phyloP scores from a whole-genome alignment of 1,139 yeast genomes.

The Zygotorulaspora mrakii region DNA sequence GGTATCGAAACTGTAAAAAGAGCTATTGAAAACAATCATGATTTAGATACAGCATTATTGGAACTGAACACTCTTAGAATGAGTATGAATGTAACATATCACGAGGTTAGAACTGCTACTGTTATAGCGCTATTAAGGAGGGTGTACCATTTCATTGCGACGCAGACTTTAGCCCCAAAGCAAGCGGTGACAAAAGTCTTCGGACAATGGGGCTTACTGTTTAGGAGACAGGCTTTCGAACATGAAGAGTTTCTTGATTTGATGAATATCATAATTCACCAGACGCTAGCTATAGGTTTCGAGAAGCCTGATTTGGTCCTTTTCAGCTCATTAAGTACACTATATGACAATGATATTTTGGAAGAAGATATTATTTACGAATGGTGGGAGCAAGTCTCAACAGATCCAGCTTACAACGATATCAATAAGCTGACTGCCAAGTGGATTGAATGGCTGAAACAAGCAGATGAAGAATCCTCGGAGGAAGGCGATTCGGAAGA shows the following conservation, averaged over 20 bases:
- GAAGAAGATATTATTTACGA: constrained; percentile 73
- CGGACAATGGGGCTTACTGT: constrained; percentile 73
- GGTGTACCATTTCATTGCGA: constrained; percentile 65
- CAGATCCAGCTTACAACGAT: constrained; percentile 44
- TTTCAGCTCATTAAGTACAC: constrained; percentile 59
- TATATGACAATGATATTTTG: constrained; percentile 76
- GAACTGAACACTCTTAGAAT: constrained; percentile 92
- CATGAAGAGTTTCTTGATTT: constrained; percentile 73
- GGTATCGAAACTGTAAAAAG: constrained; percentile 92
- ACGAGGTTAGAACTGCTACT: constrained; percentile 85
- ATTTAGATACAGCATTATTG: constrained; percentile 83
- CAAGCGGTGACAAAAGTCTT: constrained; percentile 75
- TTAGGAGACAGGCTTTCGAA: constrained; percentile 78
- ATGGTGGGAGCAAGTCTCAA: constrained; percentile 69
- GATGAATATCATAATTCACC: constrained; percentile 46
- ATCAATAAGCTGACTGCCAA: constrained; percentile 59
- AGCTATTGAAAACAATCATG: constrained; percentile 88
- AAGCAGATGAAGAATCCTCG: constrained; percentile 76
- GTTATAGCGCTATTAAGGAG: constrained; percentile 65
- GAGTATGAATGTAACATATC: constrained; percentile 95
- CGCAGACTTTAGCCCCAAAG: constrained; percentile 69
- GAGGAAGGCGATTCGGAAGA: constrained; percentile 40
- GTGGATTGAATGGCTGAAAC: constrained; percentile 83
- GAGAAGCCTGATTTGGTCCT: constrained; percentile 36
- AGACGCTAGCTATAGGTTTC: constrained; percentile 34